phyloP scores from a whole-genome alignment of 2,329 filamentous ascomycete genomes.

The Sporothrix schenckii region DNA sequence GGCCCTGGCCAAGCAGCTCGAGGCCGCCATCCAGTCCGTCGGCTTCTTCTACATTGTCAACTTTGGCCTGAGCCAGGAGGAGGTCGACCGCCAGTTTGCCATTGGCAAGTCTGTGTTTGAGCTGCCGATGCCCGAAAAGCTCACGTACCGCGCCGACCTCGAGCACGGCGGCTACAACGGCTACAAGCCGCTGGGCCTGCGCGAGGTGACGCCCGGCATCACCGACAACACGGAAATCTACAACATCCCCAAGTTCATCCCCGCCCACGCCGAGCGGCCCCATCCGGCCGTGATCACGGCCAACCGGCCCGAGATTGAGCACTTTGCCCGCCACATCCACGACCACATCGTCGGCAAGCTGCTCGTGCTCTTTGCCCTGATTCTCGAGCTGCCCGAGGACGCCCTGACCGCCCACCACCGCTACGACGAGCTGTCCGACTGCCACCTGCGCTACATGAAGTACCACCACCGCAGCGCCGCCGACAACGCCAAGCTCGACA shows the following conservation, averaged over 20 bases:
- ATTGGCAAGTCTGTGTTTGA: conserved; percentile 54
- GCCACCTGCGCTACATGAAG: conserved; percentile 63
- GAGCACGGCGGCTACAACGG: conserved; percentile 56
- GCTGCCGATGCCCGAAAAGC: conserved; percentile 58
- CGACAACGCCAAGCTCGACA: conserved; percentile 43
- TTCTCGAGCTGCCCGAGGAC: conserved; percentile 62
- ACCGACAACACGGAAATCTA: conserved; percentile 62
- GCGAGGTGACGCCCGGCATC: conserved; percentile 41
- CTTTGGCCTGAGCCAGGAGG: conserved; percentile 58
- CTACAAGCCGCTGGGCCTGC: conserved; percentile 49
- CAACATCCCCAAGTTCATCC: conserved; percentile 62
- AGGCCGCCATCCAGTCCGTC: conserved; percentile 49
- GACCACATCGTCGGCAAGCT: conserved; percentile 56
- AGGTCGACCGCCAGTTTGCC: conserved; percentile 60
- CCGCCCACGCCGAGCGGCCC: conserved; percentile 46
- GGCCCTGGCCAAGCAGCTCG: conserved; percentile 42
- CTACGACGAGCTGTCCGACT: conserved; percentile 58
- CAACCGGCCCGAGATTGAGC: conserved; percentile 58
- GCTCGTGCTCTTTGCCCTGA: conserved; percentile 61
- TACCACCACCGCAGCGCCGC: conserved; percentile 49
- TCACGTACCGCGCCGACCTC: conserved; percentile 52
- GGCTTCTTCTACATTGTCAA: conserved; percentile 62
- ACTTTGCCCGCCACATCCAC: conserved; percentile 53
- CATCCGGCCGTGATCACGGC: conserved; percentile 53
- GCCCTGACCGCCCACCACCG: conserved; percentile 58